A percentile compares a stretch with the other conserved stretches of the same genome.
These are phyloP conservation scores for Rostrohypoxylon terebratum DNA, from an alignment of 495 filamentous ascomycete genomes.

Conservation along the genomic window DNA sequence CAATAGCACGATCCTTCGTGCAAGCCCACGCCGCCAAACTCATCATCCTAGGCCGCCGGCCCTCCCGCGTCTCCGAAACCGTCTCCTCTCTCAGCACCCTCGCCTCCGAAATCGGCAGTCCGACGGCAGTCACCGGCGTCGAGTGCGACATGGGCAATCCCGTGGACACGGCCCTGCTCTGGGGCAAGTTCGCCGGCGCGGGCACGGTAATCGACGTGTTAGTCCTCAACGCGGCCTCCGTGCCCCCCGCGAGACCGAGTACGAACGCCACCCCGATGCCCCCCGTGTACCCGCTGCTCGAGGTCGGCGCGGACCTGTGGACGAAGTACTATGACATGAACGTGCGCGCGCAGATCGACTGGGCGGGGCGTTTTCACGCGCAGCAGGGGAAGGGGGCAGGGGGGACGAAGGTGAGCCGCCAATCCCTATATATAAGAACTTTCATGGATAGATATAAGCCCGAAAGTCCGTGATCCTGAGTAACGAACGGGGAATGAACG, in stretches of 20 bases:
- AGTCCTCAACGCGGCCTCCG: constrained; percentile 52
- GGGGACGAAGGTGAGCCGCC: constrained; percentile 21
- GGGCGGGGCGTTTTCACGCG: constrained; percentile 51
- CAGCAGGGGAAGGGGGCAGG: constrained; percentile 34
- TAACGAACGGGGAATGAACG: too few relatives aligned
- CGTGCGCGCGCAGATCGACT: constrained; percentile 50
- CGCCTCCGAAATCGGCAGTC: neutral
- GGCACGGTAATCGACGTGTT: constrained; percentile 55
- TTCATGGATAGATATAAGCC: neutral
- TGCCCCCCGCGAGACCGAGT: neutral
- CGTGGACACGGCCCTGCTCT: constrained; percentile 47
- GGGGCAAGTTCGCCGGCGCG: constrained; percentile 47
- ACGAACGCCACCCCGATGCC: constrained; percentile 47
- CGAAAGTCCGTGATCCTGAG: neutral
- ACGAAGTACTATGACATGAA: constrained; percentile 46
- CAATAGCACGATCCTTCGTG: constrained; percentile 51
- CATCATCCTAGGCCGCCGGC: constrained; percentile 49
- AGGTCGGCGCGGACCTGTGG: constrained; percentile 51
- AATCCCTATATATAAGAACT: neutral
- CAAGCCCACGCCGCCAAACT: constrained; percentile 43
- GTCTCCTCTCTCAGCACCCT: constrained; percentile 12
- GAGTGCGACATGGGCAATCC: constrained; percentile 46
- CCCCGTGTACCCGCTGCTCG: constrained; percentile 35
- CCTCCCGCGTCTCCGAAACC: constrained; percentile 22
- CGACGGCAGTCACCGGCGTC: constrained; percentile 40